Evolutionary conservation across 1,284 basidiomycete species (phyloP).

Genomic region (Apiotrichum sp.): DNA sequence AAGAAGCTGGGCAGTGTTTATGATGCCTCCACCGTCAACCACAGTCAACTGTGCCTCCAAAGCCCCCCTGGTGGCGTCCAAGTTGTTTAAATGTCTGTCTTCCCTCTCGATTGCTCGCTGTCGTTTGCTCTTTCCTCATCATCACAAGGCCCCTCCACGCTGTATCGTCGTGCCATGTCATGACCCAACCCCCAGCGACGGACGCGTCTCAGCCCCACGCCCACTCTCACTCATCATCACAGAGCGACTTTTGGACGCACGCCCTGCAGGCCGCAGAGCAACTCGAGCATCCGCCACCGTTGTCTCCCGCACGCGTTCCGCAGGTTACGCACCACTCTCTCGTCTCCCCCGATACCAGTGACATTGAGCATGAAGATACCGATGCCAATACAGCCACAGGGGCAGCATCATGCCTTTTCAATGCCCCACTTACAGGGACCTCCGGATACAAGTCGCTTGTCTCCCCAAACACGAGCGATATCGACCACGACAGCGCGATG

Average conservation of each 20-base stretch:
- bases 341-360: too few species aligned
- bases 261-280: conserved; percentile 1
- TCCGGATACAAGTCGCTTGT: background rate
- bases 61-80: too few species aligned
- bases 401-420: too few species aligned
- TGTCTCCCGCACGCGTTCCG: background rate
- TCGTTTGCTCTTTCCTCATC: too few species aligned
- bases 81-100: too few species aligned
- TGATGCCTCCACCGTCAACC: too few species aligned
- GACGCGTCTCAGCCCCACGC: background rate
- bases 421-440: background rate
- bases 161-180: conserved; percentile 2
- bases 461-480: background rate
- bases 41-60: too few species aligned
- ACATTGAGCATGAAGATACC: too few species aligned
- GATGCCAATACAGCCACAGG: too few species aligned
- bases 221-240: background rate
- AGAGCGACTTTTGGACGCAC: conserved; percentile 10
- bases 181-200: background rate
- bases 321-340: too few species aligned
- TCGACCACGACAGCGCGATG: background rate
- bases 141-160: background rate
- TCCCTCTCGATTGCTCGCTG: too few species aligned
- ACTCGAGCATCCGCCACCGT: background rate
- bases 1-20: too few species aligned